phyloP scores from a whole-genome alignment of 1,284 basidiomycete genomes.

The Cryptococcus sp. region DNA sequence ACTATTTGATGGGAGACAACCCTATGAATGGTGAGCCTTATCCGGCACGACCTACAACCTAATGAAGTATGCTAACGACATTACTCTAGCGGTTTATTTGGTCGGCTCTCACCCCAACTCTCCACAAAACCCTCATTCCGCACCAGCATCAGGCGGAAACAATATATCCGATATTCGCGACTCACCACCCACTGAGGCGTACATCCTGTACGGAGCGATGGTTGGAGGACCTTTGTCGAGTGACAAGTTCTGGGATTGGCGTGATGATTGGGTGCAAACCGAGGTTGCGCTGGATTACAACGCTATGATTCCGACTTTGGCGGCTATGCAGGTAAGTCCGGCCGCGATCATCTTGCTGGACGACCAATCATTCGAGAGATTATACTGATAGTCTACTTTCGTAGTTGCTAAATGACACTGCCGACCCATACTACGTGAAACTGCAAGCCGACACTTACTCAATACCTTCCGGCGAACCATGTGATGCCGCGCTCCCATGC shows the following conservation, averaged over 20 bases:
- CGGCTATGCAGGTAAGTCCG: slow-evolving; percentile 57
- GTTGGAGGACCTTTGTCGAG: slow-evolving; percentile 79
- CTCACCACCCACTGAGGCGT: slow-evolving; percentile 66
- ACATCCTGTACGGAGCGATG: slow-evolving; percentile 81
- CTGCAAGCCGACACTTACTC: slow-evolving; percentile 68
- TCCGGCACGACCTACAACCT: neutral
- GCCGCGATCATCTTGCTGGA: too few relatives aligned
- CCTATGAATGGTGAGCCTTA: slow-evolving; percentile 22
- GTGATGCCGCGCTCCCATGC: slow-evolving; percentile 70
- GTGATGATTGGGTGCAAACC: slow-evolving; percentile 58
- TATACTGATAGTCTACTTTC: neutral
- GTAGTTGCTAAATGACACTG: slow-evolving; percentile 35
- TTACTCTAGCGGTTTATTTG: slow-evolving; percentile 42
- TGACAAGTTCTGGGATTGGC: slow-evolving; percentile 78
- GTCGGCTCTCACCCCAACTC: slow-evolving; percentile 88
- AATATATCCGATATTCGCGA: slow-evolving; percentile 67
- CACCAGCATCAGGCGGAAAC: slow-evolving; percentile 75
- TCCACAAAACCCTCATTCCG: slow-evolving; percentile 83
- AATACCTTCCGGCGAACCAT: slow-evolving; percentile 68
- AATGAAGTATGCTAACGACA: neutral
- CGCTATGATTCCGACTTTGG: slow-evolving; percentile 78
- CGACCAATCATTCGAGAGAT: too few relatives aligned
- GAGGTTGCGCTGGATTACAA: slow-evolving; percentile 63
- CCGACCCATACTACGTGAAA: slow-evolving; percentile 76
- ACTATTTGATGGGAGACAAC: slow-evolving; percentile 70